Base-by-base conservation (phyloP, 2,329 filamentous ascomycete species). In the Aspergillus quadricinctus region DNA sequence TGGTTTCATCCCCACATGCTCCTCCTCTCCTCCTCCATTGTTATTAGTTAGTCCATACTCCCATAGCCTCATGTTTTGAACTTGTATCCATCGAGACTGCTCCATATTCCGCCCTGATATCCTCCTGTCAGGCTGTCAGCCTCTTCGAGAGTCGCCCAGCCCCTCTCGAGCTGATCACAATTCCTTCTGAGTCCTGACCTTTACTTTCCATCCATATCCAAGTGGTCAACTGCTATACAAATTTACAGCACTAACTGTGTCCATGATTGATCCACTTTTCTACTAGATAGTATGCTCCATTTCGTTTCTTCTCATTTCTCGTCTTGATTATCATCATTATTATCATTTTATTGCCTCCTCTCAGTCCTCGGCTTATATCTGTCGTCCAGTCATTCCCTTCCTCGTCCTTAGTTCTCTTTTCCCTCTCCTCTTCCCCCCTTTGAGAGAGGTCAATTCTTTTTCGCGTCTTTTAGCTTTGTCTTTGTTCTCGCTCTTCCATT, bases 401-500 rank as follows among this genome's bases (percentile, higher is more conserved):
- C 43, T 50, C 23, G 25, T 52, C 52, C 56, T 52, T 55, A 40
- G 48, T 19, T 52, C 49, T 51, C 49, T 54, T 49, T 53, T 41
- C 49, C 49, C 35, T 57, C 52, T 49, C 40, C 46, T 53, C 35
- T 52, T 56, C 49, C 48, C 50, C 52, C 49, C 46, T 54, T 58
- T 51, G 23, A 23, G 23, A 23, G 23, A 23, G 23, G 23, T 50
- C 43, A 25, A 25, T 21, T 48, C 23, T 43, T 43, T 28, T 19
- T 40, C 48, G 14, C 31, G 14, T 17, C 9, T 31, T 48, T 43
- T 23, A 48, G 49, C 48, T 35, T 40, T 46, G 52, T 52, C 40
- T 79, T 80, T 75, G 56, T 59, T 58, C 53, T 53, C 54, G 43
- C 52, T 58, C 52, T 57, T 43, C 55, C 49, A 54, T 62, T 64